Evolutionary conservation across 208 protist species (phyloP), one percentile per base, ranked within the genome.

Genomic region (Vickermania ingenoplastis): DNA sequence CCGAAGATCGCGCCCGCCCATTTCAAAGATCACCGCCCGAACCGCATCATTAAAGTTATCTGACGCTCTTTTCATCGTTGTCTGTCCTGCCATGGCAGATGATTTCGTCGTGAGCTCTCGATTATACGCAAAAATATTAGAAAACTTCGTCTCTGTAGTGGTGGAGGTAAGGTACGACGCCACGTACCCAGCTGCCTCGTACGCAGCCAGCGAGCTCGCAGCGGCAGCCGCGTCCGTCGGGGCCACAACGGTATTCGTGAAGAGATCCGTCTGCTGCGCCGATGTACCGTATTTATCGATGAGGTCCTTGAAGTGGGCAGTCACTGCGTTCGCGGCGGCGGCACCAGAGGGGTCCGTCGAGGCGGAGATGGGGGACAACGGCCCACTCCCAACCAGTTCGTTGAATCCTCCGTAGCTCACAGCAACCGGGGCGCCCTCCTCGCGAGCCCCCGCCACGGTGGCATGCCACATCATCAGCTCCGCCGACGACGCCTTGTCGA

Each of bases 401-500:
- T 67, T 53, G 7, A 60, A 30, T n/a, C 36, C 54, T 41, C 4
- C 30, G 30, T 67, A 51, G 53, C 4, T 24, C 17, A 17, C 31
- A 3, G 56, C 56, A 7, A 30, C 56, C 17, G 26, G 21, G 7
- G 28, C 31, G 3, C 30, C 56, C 3, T 50, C 31, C 27, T 50
- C 31, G 3, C 26, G 26, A 52, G 49, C 50, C n/a, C 23, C 54
- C 31, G 13, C 26, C 14, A 59, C 54, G 5, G 25, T 41, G 11
- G 54, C 54, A 22, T 59, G 54, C 24, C 54, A 59, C 54, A 59
- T 27, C 7, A 11, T 59, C 25, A 59, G 27, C 23, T 59, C 17
- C 25, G 54, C 54, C 5, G 5, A 11, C 25, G 54, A 59, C 14
- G 41, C 29, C 5, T 7, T 41, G 11, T n/a, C 41, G 11, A 59